These are phyloP conservation scores for Logfia minima DNA, from an alignment of 129 eudicot species.

Conservation along the genomic window DNA sequence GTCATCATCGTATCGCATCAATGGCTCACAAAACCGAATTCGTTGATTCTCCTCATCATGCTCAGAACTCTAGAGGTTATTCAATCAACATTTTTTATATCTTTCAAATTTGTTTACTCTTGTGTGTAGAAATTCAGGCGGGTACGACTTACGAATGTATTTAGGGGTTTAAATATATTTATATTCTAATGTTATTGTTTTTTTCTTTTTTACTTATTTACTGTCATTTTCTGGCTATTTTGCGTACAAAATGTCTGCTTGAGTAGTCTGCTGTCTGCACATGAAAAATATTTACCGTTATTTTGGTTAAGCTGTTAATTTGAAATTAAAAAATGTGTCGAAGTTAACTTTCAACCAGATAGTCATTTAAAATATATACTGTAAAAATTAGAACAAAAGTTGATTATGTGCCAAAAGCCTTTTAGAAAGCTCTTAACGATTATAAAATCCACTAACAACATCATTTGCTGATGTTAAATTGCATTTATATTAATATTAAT, in stretches of 20 bases:
- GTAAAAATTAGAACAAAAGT: no score
- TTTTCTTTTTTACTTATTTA: background rate
- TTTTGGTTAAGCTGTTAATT: background rate
- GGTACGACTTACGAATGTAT: background rate
- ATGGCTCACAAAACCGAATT: slow-evolving; percentile 2
- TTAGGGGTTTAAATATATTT: background rate
- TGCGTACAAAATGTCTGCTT: background rate
- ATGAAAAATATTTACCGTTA: background rate
- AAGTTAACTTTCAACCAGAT: background rate
- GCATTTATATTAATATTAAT: background rate
- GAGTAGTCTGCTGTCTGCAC: background rate
- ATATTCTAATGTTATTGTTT: background rate
- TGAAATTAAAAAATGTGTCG: background rate
- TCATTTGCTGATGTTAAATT: background rate
- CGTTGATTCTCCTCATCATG: background rate
- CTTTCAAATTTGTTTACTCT: background rate
- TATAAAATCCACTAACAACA: background rate
- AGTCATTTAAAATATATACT: background rate
- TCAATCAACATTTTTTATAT: background rate
- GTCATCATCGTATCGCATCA: background rate
- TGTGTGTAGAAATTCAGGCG: background rate
- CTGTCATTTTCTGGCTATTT: background rate
- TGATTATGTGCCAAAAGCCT: no score
- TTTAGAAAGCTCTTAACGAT: background rate
- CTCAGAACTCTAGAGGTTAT: slow-evolving; percentile 2